Conservation (phyloP, 1,139 yeast genomes). For the Scheffersomyces titani region DNA sequence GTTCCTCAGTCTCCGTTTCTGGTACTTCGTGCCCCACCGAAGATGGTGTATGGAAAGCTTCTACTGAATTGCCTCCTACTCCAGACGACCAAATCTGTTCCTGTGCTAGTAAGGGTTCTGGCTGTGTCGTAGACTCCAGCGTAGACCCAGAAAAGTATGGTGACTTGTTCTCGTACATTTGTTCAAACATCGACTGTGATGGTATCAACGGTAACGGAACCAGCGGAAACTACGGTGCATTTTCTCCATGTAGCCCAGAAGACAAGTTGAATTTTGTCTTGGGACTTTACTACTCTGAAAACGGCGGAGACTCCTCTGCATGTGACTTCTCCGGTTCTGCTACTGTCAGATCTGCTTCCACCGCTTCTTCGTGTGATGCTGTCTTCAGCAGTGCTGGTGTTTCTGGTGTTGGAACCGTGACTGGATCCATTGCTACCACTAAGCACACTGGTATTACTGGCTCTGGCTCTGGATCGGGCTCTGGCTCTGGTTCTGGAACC, state of each 20-base stretch:
- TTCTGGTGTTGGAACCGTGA: conserved; percentile 20
- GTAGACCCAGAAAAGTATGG: conserved; percentile 36
- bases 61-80: conserved; percentile 45
- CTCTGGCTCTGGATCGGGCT: conserved; percentile 4
- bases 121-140: conserved; percentile 36
- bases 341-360: conserved; percentile 24
- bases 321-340: conserved; percentile 48
- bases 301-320: conserved; percentile 30
- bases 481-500: conserved; percentile 4
- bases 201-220: conserved; percentile 40
- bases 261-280: conserved; percentile 43
- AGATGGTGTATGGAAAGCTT: conserved; percentile 40
- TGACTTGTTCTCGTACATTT: conserved; percentile 33
- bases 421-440: conserved; percentile 15
- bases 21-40: conserved; percentile 38
- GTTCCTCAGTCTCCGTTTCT: conserved; percentile 29
- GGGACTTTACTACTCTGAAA: conserved; percentile 38
- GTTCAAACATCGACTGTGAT: conserved; percentile 37
- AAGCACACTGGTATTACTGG: conserved; percentile 13
- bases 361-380: conserved; percentile 22
- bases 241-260: conserved; percentile 40
- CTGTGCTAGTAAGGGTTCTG: conserved; percentile 35
- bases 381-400: conserved; percentile 22
- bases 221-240: conserved; percentile 42
- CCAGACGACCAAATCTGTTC: conserved; percentile 42